A percentile compares a stretch with the other conserved stretches of the same genome.
phyloP scores from a whole-genome alignment of 495 filamentous ascomycete genomes.

The Stereocaulon alpinum region DNA sequence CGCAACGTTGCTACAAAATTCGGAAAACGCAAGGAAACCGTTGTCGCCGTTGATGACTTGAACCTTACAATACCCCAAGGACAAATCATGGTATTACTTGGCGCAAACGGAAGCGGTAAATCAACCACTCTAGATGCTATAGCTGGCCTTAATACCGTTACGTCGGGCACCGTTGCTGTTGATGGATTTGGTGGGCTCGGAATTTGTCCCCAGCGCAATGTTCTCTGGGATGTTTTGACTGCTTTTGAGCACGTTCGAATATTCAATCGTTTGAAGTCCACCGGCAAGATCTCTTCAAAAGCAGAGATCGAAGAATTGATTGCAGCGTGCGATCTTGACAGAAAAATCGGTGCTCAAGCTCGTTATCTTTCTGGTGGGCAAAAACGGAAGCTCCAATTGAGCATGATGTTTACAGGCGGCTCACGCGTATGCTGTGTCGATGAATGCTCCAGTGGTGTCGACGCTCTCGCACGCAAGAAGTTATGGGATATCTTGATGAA shows the following conservation, averaged over 20 bases:
- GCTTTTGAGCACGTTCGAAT: slow-evolving; percentile 70
- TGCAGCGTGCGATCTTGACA: slow-evolving; percentile 53
- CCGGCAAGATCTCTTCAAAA: slow-evolving; percentile 38
- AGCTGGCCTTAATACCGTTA: slow-evolving; percentile 62
- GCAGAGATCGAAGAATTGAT: slow-evolving; percentile 50
- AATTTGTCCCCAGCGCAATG: slow-evolving; percentile 82
- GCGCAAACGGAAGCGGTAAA: slow-evolving; percentile 81
- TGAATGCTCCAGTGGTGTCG: slow-evolving; percentile 73
- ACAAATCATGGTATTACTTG: slow-evolving; percentile 70
- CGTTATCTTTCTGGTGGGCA: slow-evolving; percentile 75
- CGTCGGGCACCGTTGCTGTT: slow-evolving; percentile 59
- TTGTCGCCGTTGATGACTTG: slow-evolving; percentile 62
- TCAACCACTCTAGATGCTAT: slow-evolving; percentile 80
- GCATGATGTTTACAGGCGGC: slow-evolving; percentile 88
- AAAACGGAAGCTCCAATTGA: slow-evolving; percentile 81
- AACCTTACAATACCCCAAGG: slow-evolving; percentile 56
- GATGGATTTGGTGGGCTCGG: slow-evolving; percentile 67
- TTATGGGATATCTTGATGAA: slow-evolving; percentile 84
- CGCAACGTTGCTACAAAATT: slow-evolving; percentile 38
- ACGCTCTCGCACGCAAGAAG: slow-evolving; percentile 69
- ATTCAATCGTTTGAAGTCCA: slow-evolving; percentile 67
- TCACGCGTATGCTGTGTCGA: slow-evolving; percentile 79
- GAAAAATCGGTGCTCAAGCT: slow-evolving; percentile 55
- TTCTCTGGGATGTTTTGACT: slow-evolving; percentile 76
- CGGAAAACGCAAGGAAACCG: slow-evolving; percentile 46